Evolutionary conservation across 2,329 filamentous ascomycete species (phyloP).

Genomic region (Colletotrichum spinosum): DNA sequence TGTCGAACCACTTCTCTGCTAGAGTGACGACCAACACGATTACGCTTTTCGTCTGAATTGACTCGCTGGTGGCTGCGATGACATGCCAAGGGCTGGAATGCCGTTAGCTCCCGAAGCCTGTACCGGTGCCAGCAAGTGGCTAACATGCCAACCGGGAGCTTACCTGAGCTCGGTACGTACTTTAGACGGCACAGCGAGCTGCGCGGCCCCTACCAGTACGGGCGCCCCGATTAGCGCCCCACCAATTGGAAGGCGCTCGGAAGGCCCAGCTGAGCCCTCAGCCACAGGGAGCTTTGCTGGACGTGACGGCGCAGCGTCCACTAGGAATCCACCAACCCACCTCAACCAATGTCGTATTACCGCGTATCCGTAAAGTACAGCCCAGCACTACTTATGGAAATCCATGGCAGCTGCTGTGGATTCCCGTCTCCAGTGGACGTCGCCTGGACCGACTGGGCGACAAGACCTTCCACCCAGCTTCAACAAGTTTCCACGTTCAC

Average conservation of each 20-base stretch:
- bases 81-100: no score
- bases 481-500: conserved; percentile 25
- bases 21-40: no score
- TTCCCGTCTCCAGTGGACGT: not conserved
- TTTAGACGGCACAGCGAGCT: no score
- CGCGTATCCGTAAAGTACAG: not conserved
- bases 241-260: conserved; percentile 22
- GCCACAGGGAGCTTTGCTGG: conserved; percentile 38
- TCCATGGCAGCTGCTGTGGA: conserved; percentile 29
- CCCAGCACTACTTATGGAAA: not conserved
- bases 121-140: no score
- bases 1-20: no score
- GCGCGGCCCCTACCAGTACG: no score
- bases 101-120: no score
- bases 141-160: no score
- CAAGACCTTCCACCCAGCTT: conserved; percentile 20
- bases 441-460: conserved; percentile 1
- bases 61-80: no score
- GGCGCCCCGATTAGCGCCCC: not conserved
- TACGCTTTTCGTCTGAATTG: no score
- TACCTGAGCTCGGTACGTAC: no score
- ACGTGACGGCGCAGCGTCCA: conserved; percentile 37
- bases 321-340: conserved; percentile 35
- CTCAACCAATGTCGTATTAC: conserved; percentile 36
- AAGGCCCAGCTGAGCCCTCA: conserved; percentile 35